Base-by-base conservation (phyloP, 2,329 filamentous ascomycete species). In the Colletotrichum lindemuthianum region DNA sequence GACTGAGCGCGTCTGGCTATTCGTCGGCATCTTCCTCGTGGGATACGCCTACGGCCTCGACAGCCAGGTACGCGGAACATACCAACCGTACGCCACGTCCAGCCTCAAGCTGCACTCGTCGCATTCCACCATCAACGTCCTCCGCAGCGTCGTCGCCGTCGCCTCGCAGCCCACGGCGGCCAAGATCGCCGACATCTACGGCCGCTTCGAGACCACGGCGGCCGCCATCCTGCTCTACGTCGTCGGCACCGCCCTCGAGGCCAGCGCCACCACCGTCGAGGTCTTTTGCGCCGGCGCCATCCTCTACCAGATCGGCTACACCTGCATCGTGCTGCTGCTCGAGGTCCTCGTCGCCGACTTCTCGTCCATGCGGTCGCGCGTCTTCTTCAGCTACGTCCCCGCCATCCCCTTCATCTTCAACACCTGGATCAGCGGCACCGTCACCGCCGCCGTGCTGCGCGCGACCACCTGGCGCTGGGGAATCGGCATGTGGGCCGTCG, bases 131-230 rank as follows among this genome's bases (percentile, higher is more conserved):
- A 81, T 89, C 67, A 86, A 84, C 70, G 84, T 88, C 10, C 71
- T 89, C 11, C 80, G 85, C 10, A 80, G 81, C 53, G 86, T 90
- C 34, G 83, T 89, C 66, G 86, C 85, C 7, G 86, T 86, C 40
- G 86, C 86, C 2, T 82, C 84, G 3, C 76, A 87, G 76, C 87
- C 80, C 36, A 84, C 87, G 0, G 84, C 84, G 0, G 87, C 86
- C 9, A 89, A 88, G 69, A 80, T 90, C 60, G 85, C 87, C 15
- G 88, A 87, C 69, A 84, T 88, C 9, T 88, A 90, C 68, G 88
- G 88, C 16, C 81, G 88, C 63, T 79, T 86, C 16, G 86, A 90
- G 71, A 76, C 89, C 39, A 79, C 90, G 11, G 71, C 82, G 4
- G 72, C 86, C 1, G 84, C 85, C 0, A 81, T 87, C 1, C 49